phyloP scores from a whole-genome alignment of 495 filamentous ascomycete genomes.

The Xylaria bambusicola region DNA sequence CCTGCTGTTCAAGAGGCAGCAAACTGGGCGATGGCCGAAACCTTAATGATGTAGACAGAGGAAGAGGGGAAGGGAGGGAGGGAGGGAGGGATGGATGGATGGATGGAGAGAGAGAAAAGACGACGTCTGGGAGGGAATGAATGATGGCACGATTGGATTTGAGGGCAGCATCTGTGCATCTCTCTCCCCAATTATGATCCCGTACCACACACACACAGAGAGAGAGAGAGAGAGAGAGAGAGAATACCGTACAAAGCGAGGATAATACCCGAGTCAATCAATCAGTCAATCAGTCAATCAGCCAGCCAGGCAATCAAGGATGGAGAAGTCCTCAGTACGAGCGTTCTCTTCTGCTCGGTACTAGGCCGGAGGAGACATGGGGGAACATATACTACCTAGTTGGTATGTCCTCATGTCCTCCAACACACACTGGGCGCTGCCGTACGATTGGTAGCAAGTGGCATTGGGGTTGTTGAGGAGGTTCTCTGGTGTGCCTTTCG shows the following conservation, averaged over 20 bases:
- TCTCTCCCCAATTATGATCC: neutral
- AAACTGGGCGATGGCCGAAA: constrained; percentile 10
- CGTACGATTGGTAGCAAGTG: no score
- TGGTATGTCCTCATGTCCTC: no score
- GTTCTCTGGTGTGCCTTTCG: neutral
- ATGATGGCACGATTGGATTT: neutral
- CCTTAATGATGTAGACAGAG: constrained; percentile 8
- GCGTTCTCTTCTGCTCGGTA: no score
- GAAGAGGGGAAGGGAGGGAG: neutral
- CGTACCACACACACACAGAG: constrained; percentile 3
- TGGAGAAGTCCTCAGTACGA: constrained; percentile 3
- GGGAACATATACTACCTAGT: no score
- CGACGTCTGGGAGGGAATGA: neutral
- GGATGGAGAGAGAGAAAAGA: no score
- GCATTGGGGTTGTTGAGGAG: neutral
- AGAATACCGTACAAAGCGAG: no score
- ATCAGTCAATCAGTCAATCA: constrained; percentile 3
- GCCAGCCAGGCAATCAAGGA: neutral
- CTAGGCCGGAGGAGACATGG: constrained; percentile 1
- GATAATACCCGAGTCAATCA: constrained; percentile 16
- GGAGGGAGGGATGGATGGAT: neutral
- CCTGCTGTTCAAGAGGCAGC: constrained; percentile 6
- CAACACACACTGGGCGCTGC: no score
- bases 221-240: no score
- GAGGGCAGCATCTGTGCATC: neutral